Evolutionary conservation across 2,329 filamentous ascomycete genomes (phyloP).

Genomic region (Colletotrichum sansevieriae): DNA sequence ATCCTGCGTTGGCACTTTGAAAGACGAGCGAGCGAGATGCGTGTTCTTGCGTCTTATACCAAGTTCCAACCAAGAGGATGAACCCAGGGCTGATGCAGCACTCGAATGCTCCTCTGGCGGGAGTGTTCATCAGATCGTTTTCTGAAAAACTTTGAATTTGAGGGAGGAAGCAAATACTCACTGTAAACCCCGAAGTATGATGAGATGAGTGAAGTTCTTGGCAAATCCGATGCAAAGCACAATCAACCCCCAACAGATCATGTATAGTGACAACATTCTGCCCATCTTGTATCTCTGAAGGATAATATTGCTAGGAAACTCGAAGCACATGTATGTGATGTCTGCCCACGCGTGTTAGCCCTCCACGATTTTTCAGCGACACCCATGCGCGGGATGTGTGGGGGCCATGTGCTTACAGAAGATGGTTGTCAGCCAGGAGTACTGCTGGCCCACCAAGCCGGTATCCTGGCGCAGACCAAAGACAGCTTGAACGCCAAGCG

Average conservation of each 20-base stretch:
- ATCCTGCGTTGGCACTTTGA: conserved; percentile 48
- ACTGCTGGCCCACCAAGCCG: conserved; percentile 46
- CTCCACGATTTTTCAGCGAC: too few species aligned
- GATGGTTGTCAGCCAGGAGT: conserved; percentile 49
- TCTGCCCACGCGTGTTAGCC: conserved; percentile 33
- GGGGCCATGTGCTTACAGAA: conserved; percentile 44
- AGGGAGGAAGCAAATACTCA: too few species aligned
- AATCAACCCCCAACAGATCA: conserved; percentile 49
- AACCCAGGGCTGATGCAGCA: conserved; percentile 56
- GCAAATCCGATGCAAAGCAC: conserved; percentile 55
- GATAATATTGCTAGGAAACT: conserved; percentile 50
- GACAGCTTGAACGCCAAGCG: conserved; percentile 54
- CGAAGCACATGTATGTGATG: conserved; percentile 48
- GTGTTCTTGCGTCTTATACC: conserved; percentile 55
- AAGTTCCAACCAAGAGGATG: conserved; percentile 53
- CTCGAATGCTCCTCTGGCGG: conserved; percentile 49
- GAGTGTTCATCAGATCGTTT: background rate
- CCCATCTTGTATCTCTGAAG: conserved; percentile 49
- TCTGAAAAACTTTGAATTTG: too few species aligned
- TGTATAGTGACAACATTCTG: conserved; percentile 33
- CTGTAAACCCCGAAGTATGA: conserved; percentile 52
- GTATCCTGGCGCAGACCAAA: conserved; percentile 52
- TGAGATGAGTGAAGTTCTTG: conserved; percentile 53
- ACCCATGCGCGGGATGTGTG: background rate
- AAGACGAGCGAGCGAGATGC: conserved; percentile 33